A percentile compares a stretch with the other conserved stretches of the same genome.
These are phyloP conservation scores for Pyrenophora teres DNA, from an alignment of 2,329 filamentous ascomycete genomes.

Conservation along the genomic window DNA sequence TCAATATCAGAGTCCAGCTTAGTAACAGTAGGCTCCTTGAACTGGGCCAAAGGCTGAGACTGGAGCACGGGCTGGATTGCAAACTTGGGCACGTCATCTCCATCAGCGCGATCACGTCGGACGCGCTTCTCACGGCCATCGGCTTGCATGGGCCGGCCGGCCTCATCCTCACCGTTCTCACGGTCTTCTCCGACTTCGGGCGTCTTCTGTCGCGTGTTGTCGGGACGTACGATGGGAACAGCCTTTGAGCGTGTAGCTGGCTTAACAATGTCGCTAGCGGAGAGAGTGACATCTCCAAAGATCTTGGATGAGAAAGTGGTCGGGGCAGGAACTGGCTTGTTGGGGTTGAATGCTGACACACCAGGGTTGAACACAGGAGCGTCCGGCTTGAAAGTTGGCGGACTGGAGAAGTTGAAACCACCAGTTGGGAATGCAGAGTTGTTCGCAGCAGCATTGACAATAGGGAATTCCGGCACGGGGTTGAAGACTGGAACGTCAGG, in stretches of 20 bases:
- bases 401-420: slow-evolving; percentile 33
- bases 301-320: slow-evolving; percentile 42
- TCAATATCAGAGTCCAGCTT: slow-evolving; percentile 28
- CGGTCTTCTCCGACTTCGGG: slow-evolving; percentile 41
- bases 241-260: slow-evolving; percentile 77
- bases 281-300: slow-evolving; percentile 56
- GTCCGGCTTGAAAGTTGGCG: slow-evolving; percentile 58
- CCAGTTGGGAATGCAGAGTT: slow-evolving; percentile 22
- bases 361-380: slow-evolving; percentile 70
- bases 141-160: slow-evolving; percentile 66
- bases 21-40: slow-evolving; percentile 30
- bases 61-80: slow-evolving; percentile 56
- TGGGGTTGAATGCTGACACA: slow-evolving; percentile 30
- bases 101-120: slow-evolving; percentile 66
- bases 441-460: slow-evolving; percentile 19
- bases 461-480: slow-evolving; percentile 15
- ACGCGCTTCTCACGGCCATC: slow-evolving; percentile 77
- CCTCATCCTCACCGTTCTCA: slow-evolving; percentile 58
- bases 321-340: slow-evolving; percentile 27
- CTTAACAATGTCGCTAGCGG: slow-evolving; percentile 65
- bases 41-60: slow-evolving; percentile 40
- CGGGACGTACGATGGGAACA: slow-evolving; percentile 75
- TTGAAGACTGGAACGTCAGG: slow-evolving; percentile 62
- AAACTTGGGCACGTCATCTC: slow-evolving; percentile 76
- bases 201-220: slow-evolving; percentile 50